Base-by-base conservation (phyloP, 108 stramenopile species). In the Cyclotella choctawhatcheeana region DNA sequence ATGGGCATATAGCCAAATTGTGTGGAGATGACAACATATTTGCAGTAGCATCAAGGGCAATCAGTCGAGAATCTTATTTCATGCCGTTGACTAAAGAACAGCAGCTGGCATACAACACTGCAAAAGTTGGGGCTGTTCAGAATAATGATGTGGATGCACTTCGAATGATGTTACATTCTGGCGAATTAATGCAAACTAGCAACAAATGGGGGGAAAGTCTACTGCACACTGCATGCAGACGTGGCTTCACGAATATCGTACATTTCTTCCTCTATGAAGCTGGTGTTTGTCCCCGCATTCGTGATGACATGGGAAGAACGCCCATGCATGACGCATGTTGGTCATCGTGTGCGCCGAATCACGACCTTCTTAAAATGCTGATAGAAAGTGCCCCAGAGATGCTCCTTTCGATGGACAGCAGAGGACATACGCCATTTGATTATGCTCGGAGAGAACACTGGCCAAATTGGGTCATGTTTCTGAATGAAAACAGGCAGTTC, bases 301-400 rank as follows among this genome's bases (percentile, higher is more conserved):
- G 50, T 20, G 93, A 94, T 73, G 90, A 94, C 55, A 84, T 77
- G 77, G 93, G 93, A 16, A 75, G 90, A 24, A 90, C 80, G 1
- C 81, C 88, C 18, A 77, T 89, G 54, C 93, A 94, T 67, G 93
- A 94, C 69, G 83, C 86, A 4, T 88, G 84, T 64, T 94, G 93
- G 93, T 67, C 71, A 14, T 72, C 78, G 12, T 65, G 63, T 21
- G 43, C 78, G 10, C 78, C 78, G 2, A 72, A 79, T 63, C 52
- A 67, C 35, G 71, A 52, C 18, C 21, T 79, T 3, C 71, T 79
- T 70, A 72, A 52, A 55, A 48, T 72, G 58, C 40, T 79, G 0
- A 79, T 79, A 20, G 22, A 26, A 14, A 33, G 48, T 20, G 78
- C 89, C 16, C 86, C 88, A 13, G 84, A 82, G 37, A 55, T 87